These are phyloP conservation scores for Phaeodactylum tricornutum DNA, from an alignment of 108 stramenopile genomes.

Conservation along the genomic window DNA sequence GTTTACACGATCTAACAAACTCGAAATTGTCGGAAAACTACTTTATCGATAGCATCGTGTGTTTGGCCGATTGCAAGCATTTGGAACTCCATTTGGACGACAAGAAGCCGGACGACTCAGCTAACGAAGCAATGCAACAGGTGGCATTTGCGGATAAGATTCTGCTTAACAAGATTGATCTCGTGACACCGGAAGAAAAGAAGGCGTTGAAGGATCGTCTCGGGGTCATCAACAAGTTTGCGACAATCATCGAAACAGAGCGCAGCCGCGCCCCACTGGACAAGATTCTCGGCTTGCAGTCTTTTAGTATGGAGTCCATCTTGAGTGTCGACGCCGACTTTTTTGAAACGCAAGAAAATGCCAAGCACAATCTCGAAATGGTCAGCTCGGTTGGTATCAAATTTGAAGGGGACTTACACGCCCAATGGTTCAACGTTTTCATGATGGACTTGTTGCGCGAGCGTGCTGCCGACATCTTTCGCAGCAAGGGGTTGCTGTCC, in stretches of 20 bases:
- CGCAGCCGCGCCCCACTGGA: constrained; percentile 72
- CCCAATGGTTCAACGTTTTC: constrained; percentile 94
- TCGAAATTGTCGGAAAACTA: constrained; percentile 83
- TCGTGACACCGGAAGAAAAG: constrained; percentile 85
- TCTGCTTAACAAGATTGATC: constrained; percentile 93
- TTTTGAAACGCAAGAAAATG: constrained; percentile 71
- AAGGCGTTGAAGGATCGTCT: constrained; percentile 64
- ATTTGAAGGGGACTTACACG: constrained; percentile 83
- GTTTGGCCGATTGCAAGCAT: constrained; percentile 90
- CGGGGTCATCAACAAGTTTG: constrained; percentile 67
- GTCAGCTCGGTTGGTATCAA: constrained; percentile 82
- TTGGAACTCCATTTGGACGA: constrained; percentile 83
- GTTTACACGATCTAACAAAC: constrained; percentile 91
- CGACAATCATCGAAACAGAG: constrained; percentile 80
- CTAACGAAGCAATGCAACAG: constrained; percentile 94
- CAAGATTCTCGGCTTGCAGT: constrained; percentile 77
- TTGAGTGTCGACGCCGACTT: constrained; percentile 77
- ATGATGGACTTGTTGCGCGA: constrained; percentile 90
- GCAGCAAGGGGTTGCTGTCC: constrained; percentile 86
- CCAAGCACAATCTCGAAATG: constrained; percentile 84
- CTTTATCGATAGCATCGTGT: constrained; percentile 81
- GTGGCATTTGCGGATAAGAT: constrained; percentile 97
- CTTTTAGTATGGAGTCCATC: constrained; percentile 87
- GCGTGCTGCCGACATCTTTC: constrained; percentile 87
- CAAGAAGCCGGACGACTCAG: constrained; percentile 73